Evolutionary conservation across 202 grass and related monocot genomes (phyloP).

Genomic region (Setaria viridis): DNA sequence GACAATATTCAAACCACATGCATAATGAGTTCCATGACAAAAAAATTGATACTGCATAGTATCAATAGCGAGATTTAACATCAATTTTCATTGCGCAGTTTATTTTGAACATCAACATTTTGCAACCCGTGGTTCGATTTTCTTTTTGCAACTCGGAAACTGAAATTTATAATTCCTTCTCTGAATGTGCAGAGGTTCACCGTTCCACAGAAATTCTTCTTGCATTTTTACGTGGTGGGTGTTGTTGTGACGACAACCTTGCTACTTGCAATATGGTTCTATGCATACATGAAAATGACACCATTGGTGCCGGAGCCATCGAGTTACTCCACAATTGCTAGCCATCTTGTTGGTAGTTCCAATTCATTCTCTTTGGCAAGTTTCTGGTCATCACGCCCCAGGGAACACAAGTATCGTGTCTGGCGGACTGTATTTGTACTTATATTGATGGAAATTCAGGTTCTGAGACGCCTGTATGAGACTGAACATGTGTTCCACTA

Average conservation of each 20-base stretch:
- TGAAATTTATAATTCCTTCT: slow-evolving; percentile 5
- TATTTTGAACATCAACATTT: not conserved
- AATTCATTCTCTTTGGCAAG: slow-evolving; percentile 70
- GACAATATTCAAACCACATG: not conserved
- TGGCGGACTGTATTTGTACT: slow-evolving; percentile 86
- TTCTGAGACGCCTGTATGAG: slow-evolving; percentile 87
- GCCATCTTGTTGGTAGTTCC: slow-evolving; percentile 74
- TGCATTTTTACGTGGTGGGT: slow-evolving; percentile 89
- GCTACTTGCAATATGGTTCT: slow-evolving; percentile 73
- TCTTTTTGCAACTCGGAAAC: not conserved
- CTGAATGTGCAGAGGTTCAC: slow-evolving; percentile 81
- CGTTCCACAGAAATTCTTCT: slow-evolving; percentile 87
- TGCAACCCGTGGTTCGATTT: not conserved
- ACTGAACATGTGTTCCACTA: slow-evolving; percentile 92
- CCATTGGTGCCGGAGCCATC: slow-evolving; percentile 61
- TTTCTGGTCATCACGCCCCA: slow-evolving; percentile 41
- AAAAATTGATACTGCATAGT: not conserved
- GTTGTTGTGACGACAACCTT: slow-evolving; percentile 64
- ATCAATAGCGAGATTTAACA: not conserved
- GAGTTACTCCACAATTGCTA: slow-evolving; percentile 71
- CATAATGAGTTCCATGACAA: slow-evolving; percentile 6
- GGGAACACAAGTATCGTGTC: slow-evolving; percentile 76
- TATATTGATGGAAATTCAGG: slow-evolving; percentile 86
- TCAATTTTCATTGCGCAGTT: slow-evolving; percentile 2
- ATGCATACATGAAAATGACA: slow-evolving; percentile 85